A percentile compares a stretch with the other conserved stretches of the same genome.
phyloP scores from a whole-genome alignment of 805 yeast genomes.

The Lachancea lanzarotensis region DNA sequence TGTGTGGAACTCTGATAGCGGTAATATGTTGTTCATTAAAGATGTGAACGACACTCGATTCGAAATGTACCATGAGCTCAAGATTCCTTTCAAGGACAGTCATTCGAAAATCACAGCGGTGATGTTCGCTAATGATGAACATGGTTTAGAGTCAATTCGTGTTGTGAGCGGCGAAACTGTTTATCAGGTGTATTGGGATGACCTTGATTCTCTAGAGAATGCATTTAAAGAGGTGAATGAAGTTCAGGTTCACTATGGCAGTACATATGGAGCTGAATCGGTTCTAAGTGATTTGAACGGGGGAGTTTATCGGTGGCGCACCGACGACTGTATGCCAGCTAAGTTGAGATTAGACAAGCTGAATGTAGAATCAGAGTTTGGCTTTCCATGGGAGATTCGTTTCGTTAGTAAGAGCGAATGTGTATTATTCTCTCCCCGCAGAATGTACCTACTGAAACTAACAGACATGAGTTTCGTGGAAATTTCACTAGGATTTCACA shows the following conservation, averaged over 20 bases:
- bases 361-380: neutral
- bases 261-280: neutral
- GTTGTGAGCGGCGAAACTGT: constrained; percentile 1
- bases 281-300: neutral
- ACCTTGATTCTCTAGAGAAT: neutral
- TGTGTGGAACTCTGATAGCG: constrained; percentile 15
- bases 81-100: constrained; percentile 15
- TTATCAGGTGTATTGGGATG: neutral
- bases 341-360: neutral
- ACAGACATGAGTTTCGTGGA: neutral
- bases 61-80: constrained; percentile 11
- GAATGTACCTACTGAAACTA: neutral
- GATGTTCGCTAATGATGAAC: neutral
- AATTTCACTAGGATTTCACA: neutral
- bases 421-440: constrained; percentile 1
- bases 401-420: neutral
- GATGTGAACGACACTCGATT: constrained; percentile 3
- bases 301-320: neutral
- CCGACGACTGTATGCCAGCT: neutral
- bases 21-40: constrained; percentile 7
- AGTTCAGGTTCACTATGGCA: neutral
- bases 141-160: neutral
- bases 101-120: neutral
- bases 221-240: neutral
- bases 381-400: constrained; percentile 1